These are phyloP conservation scores for Talaromyces sp. DNA, from an alignment of 2,329 filamentous ascomycete genomes.

Conservation along the genomic window DNA sequence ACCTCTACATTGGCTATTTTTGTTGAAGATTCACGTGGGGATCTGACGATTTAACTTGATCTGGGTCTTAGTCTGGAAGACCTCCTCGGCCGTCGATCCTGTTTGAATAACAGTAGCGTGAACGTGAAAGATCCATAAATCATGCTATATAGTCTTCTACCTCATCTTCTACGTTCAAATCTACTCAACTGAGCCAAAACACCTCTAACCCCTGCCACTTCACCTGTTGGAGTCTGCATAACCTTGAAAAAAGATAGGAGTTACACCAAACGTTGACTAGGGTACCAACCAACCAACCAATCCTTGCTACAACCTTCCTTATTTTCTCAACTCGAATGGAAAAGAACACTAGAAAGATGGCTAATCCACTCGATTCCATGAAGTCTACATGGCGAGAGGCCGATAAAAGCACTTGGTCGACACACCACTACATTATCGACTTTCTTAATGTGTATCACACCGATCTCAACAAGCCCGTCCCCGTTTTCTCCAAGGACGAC, in stretches of 20 bases:
- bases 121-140: neutral
- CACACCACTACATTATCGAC: conserved; percentile 30
- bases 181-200: neutral
- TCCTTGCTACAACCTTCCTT: neutral
- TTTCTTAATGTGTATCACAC: conserved; percentile 24
- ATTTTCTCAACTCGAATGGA: neutral
- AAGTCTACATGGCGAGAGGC: conserved; percentile 36
- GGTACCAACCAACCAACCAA: too few species aligned
- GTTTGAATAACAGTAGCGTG: neutral
- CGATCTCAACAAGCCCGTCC: conserved; percentile 27
- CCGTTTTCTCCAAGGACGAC: conserved; percentile 39
- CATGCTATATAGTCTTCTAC: neutral
- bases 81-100: neutral
- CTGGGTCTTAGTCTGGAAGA: neutral
- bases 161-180: neutral
- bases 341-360: neutral
- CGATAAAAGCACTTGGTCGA: conserved; percentile 26
- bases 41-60: neutral
- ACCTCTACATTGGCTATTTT: neutral
- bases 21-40: neutral
- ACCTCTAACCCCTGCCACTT: neutral
- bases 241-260: too few species aligned
- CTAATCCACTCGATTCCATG: conserved; percentile 33
- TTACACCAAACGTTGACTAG: too few species aligned
- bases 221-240: too few species aligned